Conservation (phyloP, 1,139 yeast genomes). For the Eremothecium coryli region DNA sequence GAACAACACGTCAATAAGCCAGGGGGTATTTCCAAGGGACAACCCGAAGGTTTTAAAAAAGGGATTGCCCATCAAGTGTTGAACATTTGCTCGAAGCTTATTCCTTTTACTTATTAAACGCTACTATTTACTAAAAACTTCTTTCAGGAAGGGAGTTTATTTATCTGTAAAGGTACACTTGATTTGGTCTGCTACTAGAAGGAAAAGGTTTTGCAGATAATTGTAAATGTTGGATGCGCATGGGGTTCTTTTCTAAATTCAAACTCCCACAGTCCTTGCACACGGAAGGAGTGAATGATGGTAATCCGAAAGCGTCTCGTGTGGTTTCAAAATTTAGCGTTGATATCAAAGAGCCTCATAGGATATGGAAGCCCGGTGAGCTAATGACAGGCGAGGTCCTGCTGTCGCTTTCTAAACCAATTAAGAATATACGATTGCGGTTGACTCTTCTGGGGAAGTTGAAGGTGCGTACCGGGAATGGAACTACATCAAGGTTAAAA, state of each 20-base stretch:
- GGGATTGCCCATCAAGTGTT: too few relatives aligned
- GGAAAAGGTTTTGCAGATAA: too few relatives aligned
- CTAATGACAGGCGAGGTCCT: slow-evolving; percentile 54
- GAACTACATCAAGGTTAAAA: slow-evolving; percentile 24
- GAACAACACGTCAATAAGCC: too few relatives aligned
- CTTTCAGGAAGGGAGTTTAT: too few relatives aligned
- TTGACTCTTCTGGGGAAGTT: slow-evolving; percentile 49
- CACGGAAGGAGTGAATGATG: background rate
- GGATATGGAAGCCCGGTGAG: slow-evolving; percentile 50
- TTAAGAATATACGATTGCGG: slow-evolving; percentile 45
- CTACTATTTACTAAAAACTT: too few relatives aligned
- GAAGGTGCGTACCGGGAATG: slow-evolving; percentile 37
- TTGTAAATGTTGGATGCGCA: too few relatives aligned
- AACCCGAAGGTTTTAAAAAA: too few relatives aligned
- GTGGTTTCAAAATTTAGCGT: slow-evolving; percentile 45
- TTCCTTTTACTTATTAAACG: too few relatives aligned
- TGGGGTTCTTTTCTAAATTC: slow-evolving; percentile 3
- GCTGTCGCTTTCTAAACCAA: slow-evolving; percentile 45
- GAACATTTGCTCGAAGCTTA: too few relatives aligned
- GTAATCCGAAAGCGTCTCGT: background rate
- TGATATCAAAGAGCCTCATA: slow-evolving; percentile 63
- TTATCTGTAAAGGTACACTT: too few relatives aligned
- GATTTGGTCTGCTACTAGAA: too few relatives aligned
- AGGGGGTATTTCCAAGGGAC: too few relatives aligned
- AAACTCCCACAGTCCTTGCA: slow-evolving; percentile 2